Conservation (phyloP, 2,329 filamentous ascomycete genomes). For the Hymenoscyphus repandus region DNA sequence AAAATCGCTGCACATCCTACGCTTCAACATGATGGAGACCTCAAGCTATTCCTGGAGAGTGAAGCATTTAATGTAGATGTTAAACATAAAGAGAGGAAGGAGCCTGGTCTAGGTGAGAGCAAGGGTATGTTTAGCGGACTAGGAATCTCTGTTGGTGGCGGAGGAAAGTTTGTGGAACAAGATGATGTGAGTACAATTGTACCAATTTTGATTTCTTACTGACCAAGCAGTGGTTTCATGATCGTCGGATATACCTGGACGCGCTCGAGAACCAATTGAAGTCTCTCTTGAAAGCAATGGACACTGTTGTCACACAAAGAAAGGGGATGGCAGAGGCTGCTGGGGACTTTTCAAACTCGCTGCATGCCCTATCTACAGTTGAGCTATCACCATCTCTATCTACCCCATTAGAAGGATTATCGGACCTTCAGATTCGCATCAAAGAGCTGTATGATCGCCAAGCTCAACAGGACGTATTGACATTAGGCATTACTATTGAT, state of each 20-base stretch:
- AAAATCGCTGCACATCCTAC: conserved; percentile 87
- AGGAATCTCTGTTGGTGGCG: conserved; percentile 69
- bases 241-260: conserved; percentile 90
- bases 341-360: conserved; percentile 84
- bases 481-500: conserved; percentile 93
- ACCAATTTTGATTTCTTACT: conserved; percentile 11
- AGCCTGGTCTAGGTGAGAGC: conserved; percentile 79
- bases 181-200: conserved; percentile 66
- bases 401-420: conserved; percentile 82
- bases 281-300: conserved; percentile 85
- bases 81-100: conserved; percentile 93
- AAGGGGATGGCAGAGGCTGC: conserved; percentile 92
- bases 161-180: conserved; percentile 92
- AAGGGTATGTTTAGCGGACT: conserved; percentile 90
- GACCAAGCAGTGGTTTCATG: conserved; percentile 80
- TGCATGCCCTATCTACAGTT: conserved; percentile 88
- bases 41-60: conserved; percentile 96
- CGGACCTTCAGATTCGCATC: conserved; percentile 89
- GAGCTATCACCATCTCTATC: conserved; percentile 87
- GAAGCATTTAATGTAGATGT: conserved; percentile 94
- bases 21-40: conserved; percentile 84
- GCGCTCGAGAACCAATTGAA: conserved; percentile 89
- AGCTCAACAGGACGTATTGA: conserved; percentile 93
- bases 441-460: conserved; percentile 94
- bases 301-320: conserved; percentile 84